Conservation (phyloP, 257 asterid genomes). For the Salvia splendens region DNA sequence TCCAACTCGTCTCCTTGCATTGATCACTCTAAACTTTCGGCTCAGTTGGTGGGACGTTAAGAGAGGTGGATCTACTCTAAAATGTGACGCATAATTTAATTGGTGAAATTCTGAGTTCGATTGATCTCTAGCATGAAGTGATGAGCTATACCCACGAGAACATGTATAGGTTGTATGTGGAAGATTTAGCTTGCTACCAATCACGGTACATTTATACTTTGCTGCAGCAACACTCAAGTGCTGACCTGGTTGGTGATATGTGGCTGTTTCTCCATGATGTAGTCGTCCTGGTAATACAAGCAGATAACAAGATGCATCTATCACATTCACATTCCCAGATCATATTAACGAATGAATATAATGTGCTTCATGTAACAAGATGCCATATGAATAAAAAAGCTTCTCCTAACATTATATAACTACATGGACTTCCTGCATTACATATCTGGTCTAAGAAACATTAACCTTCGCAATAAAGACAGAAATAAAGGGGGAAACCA, state of each 20-base stretch:
- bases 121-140: constrained; percentile 38
- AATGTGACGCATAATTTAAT: constrained; percentile 34
- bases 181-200: constrained; percentile 36
- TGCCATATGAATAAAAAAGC: constrained; percentile 21
- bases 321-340: constrained; percentile 26
- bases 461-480: background rate
- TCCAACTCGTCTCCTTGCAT: constrained; percentile 42
- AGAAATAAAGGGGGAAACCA: background rate
- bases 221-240: constrained; percentile 36
- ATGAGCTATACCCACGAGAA: constrained; percentile 33
- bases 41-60: constrained; percentile 30
- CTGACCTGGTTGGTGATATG: constrained; percentile 43
- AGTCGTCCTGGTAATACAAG: constrained; percentile 43
- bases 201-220: constrained; percentile 32
- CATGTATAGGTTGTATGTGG: constrained; percentile 42
- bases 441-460: background rate
- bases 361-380: background rate
- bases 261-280: constrained; percentile 45
- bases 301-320: constrained; percentile 30
- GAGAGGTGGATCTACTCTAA: constrained; percentile 39
- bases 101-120: constrained; percentile 34
- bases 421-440: constrained; percentile 12
- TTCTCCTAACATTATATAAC: constrained; percentile 14
- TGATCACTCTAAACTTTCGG: constrained; percentile 37
- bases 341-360: background rate